phyloP scores from a whole-genome alignment of 306 rosid species.

The Albizia julibrissin region DNA sequence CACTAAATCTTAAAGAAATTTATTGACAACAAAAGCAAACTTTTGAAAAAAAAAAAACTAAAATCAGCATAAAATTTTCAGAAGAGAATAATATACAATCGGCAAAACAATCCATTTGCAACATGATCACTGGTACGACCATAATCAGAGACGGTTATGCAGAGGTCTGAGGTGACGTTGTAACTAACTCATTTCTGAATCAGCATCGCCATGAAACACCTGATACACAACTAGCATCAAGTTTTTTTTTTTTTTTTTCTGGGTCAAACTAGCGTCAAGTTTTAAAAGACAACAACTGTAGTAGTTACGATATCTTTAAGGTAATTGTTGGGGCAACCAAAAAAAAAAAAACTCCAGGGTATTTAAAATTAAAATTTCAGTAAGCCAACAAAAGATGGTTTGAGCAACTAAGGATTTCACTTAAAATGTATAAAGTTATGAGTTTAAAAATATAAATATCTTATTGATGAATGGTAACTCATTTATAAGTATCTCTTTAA shows the following conservation, averaged over 20 bases:
- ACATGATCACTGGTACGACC: neutral
- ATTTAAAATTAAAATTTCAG: too few relatives aligned
- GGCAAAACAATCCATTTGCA: neutral
- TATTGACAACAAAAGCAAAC: neutral
- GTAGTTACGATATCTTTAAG: too few relatives aligned
- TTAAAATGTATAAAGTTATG: too few relatives aligned
- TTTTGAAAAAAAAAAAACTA: neutral
- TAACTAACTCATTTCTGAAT: conserved; percentile 5
- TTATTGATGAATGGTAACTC: too few relatives aligned
- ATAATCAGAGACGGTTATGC: neutral
- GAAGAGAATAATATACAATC: neutral
- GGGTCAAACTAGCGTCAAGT: too few relatives aligned
- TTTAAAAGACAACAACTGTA: neutral
- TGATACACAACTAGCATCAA: neutral
- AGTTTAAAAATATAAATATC: too few relatives aligned
- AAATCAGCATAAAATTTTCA: neutral
- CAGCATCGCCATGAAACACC: neutral
- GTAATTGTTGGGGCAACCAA: too few relatives aligned
- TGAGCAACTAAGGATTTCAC: too few relatives aligned
- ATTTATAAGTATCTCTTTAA: too few relatives aligned
- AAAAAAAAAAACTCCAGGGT: too few relatives aligned
- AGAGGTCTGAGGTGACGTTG: conserved; percentile 24
- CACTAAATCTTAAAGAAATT: neutral
- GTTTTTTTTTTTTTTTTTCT: too few relatives aligned
- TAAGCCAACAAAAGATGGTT: too few relatives aligned